Evolutionary conservation across 352 stramenopile species (phyloP), one percentile per base, ranked within the genome.

Genomic region (Pythium pyrilobum): DNA sequence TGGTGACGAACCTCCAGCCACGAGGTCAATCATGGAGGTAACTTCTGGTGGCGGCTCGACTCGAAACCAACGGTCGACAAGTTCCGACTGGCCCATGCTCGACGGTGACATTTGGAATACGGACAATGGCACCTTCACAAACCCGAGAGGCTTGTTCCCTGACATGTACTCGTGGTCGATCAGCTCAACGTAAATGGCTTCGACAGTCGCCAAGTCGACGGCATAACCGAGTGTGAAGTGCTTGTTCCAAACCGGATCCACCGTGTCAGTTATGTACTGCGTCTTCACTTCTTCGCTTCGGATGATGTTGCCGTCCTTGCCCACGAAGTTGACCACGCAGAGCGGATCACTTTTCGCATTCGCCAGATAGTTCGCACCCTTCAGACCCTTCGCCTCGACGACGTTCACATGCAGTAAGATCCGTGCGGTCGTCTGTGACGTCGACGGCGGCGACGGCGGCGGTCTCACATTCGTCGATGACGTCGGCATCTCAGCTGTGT

Each of bases 341-440:
- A 83, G 88, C 23, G 81, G 79, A 36, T 92, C 81, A 29, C 79
- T 90, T 46, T 83, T 79, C 1, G 73, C 77, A 29, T 79, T 84
- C 3, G 29, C 21, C 7, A 58, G 6, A 12, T 78, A 53, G 45
- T 92, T 81, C 2, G 67, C 73, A 5, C 71, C 69, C 25, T 66
- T 64, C 9, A 92, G 64, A 1, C 74, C 77, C 18, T 60, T 66
- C 2, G 81, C 81, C 36, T 72, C 63, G 11, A 85, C 64, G 2
- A 92, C 64, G 39, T 63, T 69, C 25, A 90, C 31, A 15, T 77
- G 59, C 3, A 92, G 51, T 18, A 87, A 25, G 18, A 87, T 70
- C 0, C 70, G 52, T 7, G 56, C 48, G 2, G 56, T 67, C 3
- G 69, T 57, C 9, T 63, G 45, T 12, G 50, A 23, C 10, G 42